Evolutionary conservation across 1,284 basidiomycete genomes (phyloP).

Genomic region (Schizophyllum commune): DNA sequence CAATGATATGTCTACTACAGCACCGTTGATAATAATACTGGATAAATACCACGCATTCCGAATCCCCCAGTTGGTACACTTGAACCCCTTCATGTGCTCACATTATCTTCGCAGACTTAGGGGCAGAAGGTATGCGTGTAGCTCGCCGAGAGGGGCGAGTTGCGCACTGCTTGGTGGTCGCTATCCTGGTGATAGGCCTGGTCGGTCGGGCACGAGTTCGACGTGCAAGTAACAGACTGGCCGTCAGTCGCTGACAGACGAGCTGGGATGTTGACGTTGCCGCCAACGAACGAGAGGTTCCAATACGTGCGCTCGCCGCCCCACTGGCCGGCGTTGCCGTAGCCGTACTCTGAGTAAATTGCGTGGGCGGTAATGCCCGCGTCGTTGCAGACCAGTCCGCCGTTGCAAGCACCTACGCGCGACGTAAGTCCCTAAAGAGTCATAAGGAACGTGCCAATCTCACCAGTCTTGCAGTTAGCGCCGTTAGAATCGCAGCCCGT

Average conservation of each 20-base stretch:
- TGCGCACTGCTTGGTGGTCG: neutral
- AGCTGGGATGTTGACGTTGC: neutral
- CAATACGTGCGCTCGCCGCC: neutral
- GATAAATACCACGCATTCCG: neutral
- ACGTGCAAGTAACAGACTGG: neutral
- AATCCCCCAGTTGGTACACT: neutral
- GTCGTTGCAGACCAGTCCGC: neutral
- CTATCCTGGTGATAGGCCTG: constrained; percentile 6
- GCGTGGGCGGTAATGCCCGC: neutral
- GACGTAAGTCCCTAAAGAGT: neutral
- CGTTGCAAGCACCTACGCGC: neutral
- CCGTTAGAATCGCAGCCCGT: neutral
- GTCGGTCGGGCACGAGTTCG: neutral
- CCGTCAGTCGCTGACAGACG: neutral
- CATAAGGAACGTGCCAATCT: neutral
- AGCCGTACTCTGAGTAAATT: neutral
- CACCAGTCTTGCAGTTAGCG: neutral
- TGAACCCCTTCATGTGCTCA: neutral
- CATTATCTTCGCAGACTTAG: neutral
- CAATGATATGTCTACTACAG: too few relatives aligned
- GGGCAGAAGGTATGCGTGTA: neutral
- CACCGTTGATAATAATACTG: neutral
- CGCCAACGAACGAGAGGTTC: neutral
- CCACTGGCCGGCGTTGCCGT: neutral
- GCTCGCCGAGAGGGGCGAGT: neutral